Percentiles rank a stretch among this genome's conserved stretches.
These are phyloP conservation scores for Omphalea diandra DNA, from an alignment of 441 rosid genomes.

Conservation along the genomic window DNA sequence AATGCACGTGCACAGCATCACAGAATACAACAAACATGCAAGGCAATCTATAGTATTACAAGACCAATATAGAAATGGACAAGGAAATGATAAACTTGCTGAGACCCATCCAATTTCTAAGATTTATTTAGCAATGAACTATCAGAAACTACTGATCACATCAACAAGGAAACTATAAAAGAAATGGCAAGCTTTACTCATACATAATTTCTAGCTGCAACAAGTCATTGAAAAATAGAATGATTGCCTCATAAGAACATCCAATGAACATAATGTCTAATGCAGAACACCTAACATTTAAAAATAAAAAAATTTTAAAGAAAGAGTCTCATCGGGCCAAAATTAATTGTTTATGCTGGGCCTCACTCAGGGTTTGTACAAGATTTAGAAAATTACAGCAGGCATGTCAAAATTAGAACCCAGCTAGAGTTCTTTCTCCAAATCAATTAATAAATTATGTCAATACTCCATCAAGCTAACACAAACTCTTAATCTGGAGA, in stretches of 20 bases:
- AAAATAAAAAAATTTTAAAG: no score
- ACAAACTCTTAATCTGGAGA: background rate
- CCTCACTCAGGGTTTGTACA: background rate
- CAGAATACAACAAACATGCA: background rate
- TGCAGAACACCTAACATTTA: constrained; percentile 2
- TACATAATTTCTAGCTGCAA: background rate
- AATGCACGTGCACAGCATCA: no score
- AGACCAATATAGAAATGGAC: background rate
- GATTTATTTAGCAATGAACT: background rate
- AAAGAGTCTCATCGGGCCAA: background rate
- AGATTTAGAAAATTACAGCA: background rate
- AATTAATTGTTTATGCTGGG: background rate
- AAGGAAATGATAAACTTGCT: background rate
- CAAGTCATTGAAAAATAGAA: background rate
- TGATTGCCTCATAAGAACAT: background rate
- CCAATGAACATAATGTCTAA: background rate
- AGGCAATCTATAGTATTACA: background rate
- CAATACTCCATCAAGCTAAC: background rate
- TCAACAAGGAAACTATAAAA: background rate
- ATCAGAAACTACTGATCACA: background rate
- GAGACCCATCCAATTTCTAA: background rate
- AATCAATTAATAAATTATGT: background rate
- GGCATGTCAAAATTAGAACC: background rate
- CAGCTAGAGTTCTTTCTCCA: background rate
- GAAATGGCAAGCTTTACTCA: background rate